phyloP scores from a whole-genome alignment of 2,329 filamentous ascomycete species.

The Aurifilum marmelostoma region DNA sequence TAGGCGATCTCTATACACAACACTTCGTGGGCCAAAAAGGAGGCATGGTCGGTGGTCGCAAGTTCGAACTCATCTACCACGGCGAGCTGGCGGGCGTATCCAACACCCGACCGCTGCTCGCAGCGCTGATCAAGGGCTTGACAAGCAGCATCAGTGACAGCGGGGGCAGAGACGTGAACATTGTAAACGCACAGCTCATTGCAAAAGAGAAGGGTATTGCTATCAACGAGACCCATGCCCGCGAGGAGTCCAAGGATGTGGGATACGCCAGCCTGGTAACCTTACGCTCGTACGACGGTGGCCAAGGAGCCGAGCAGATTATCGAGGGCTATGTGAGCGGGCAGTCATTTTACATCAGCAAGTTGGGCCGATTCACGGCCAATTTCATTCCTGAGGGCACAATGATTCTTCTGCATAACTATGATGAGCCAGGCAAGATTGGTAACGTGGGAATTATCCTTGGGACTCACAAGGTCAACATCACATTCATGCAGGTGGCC shows the following conservation, averaged over 20 bases:
- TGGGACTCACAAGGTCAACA: slow-evolving; percentile 73
- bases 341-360: slow-evolving; percentile 68
- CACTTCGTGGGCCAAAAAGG: slow-evolving; percentile 59
- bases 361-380: slow-evolving; percentile 73
- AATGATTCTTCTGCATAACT: slow-evolving; percentile 78
- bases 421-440: slow-evolving; percentile 81
- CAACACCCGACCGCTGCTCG: slow-evolving; percentile 79
- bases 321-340: slow-evolving; percentile 71
- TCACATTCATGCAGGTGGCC: slow-evolving; percentile 78
- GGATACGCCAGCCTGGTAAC: slow-evolving; percentile 74
- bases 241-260: slow-evolving; percentile 61
- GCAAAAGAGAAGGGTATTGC: slow-evolving; percentile 78
- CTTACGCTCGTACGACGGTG: slow-evolving; percentile 56
- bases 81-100: slow-evolving; percentile 71
- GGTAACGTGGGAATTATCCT: slow-evolving; percentile 74
- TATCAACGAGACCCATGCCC: slow-evolving; percentile 72
- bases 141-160: slow-evolving; percentile 69
- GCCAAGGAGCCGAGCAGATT: slow-evolving; percentile 44
- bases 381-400: slow-evolving; percentile 75
- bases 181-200: slow-evolving; percentile 78
- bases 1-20: slow-evolving; percentile 79
- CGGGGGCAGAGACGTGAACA: slow-evolving; percentile 73
- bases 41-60: slow-evolving; percentile 61
- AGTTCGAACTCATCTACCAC: slow-evolving; percentile 77
- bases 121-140: slow-evolving; percentile 77